Evolutionary conservation across 257 asterid species (phyloP).

Genomic region (Cynanchum wilfordii): DNA sequence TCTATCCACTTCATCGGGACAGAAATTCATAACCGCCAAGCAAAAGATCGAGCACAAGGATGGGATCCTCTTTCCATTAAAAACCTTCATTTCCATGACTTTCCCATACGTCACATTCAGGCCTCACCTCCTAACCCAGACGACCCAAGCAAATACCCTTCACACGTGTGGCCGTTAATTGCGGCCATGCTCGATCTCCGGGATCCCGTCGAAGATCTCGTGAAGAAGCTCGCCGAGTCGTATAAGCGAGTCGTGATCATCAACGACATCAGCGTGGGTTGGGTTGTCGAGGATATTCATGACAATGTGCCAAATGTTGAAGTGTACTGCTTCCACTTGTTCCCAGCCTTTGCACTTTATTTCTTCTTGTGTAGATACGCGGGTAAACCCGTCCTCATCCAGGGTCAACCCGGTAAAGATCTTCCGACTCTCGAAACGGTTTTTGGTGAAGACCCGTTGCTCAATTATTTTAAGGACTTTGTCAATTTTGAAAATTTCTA

Average conservation of each 20-base stretch:
- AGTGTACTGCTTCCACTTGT: conserved; percentile 12
- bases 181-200: background rate
- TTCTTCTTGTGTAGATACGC: background rate
- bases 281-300: conserved; percentile 5
- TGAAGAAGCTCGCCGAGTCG: background rate
- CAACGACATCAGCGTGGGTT: conserved; percentile 8
- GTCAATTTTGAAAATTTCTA: too few species aligned
- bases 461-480: too few species aligned
- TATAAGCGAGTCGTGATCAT: conserved; percentile 16
- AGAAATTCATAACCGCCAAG: conserved; percentile 51
- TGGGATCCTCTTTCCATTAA: conserved; percentile 29
- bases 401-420: background rate
- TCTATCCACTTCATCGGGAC: conserved; percentile 48
- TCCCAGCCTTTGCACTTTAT: conserved; percentile 8
- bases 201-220: too few species aligned
- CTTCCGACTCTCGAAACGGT: conserved; percentile 19
- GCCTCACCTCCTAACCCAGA: conserved; percentile 17
- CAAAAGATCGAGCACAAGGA: conserved; percentile 33
- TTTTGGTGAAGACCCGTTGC: too few species aligned
- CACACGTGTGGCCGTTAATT: background rate
- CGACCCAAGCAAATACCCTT: conserved; percentile 1
- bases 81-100: conserved; percentile 40
- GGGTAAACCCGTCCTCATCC: conserved; percentile 12
- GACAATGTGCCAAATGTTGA: conserved; percentile 11
- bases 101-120: conserved; percentile 1